Base-by-base conservation (phyloP, 495 filamentous ascomycete genomes). In the Tuber calosporum region DNA sequence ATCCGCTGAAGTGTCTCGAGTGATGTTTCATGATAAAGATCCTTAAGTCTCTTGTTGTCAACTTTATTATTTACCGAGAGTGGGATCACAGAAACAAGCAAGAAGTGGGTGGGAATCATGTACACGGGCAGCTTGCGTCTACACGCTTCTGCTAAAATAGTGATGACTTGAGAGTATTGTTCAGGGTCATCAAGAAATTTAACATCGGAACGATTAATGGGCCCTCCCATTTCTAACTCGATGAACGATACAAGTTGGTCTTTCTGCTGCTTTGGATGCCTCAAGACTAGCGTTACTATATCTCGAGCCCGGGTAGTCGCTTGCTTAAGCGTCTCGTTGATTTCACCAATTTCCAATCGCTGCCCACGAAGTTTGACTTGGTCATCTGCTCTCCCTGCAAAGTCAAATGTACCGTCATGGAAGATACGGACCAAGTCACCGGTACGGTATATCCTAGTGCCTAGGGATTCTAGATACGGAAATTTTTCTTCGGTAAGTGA, bases 291-390 rank as follows among this genome's bases (percentile, higher is more conserved):
- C 0, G 91, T 92, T 8, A 86, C 86, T 7, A 91, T 87, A 72
- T 91, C 89, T 15, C 82, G 79, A 20, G 90, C 75, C 2, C 81
- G 80, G 0, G 77, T 66, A 0, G 85, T 83, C 1, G 83, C 83
- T 22, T 84, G 82, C 71, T 86, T 87, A 71, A 92, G 89, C 6
- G 86, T 85, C 42, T 87, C 86, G 74, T 91, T 90, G 74, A 96
- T 92, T 82, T 96, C 91, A 2, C 87, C 87, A 71, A 92, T 88
- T 77, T 96, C 92, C 0, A 96, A 84, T 9, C 92, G 85, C 74
- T 92, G 90, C 0, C 92, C 92, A 17, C 92, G 86, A 0, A 96
- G 85, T 80, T 96, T 96, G 37, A 94, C 86, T 81, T 94, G 90
- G 72, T 92, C 90, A 79, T 96, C 92, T 2, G 87, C 88, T 17